Evolutionary conservation across 2,329 filamentous ascomycete species (phyloP).

Genomic region (Leptosphaerulina australis): DNA sequence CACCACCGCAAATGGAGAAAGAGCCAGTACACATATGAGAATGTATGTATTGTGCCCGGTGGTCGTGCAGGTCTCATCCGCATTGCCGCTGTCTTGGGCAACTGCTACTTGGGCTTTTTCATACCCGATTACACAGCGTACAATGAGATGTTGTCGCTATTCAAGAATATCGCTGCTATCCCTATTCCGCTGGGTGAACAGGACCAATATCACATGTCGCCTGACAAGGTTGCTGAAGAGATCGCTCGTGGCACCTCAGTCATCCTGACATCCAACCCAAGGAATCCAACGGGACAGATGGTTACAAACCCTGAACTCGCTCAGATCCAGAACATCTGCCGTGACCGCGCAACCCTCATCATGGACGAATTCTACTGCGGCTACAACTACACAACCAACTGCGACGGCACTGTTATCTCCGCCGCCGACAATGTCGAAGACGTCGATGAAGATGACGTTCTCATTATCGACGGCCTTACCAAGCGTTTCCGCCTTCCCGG

Average conservation of each 20-base stretch:
- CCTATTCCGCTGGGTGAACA: constrained; percentile 73
- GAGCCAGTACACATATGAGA: constrained; percentile 95
- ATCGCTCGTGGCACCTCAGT: constrained; percentile 79
- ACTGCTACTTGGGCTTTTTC: constrained; percentile 91
- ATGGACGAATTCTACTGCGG: constrained; percentile 92
- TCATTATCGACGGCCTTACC: constrained; percentile 93
- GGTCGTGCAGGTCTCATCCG: constrained; percentile 91
- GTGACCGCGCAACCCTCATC: constrained; percentile 87
- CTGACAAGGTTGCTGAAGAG: constrained; percentile 90
- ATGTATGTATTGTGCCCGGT: constrained; percentile 94
- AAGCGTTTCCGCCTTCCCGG: constrained; percentile 96
- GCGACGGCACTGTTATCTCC: constrained; percentile 87
- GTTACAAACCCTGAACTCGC: constrained; percentile 83
- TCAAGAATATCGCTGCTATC: constrained; percentile 71
- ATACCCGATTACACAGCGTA: constrained; percentile 94
- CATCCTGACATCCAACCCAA: constrained; percentile 91
- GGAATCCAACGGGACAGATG: constrained; percentile 91
- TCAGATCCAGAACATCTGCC: constrained; percentile 91
- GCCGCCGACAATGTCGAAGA: constrained; percentile 89
- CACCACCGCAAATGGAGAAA: constrained; percentile 87
- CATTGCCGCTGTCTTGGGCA: constrained; percentile 91
- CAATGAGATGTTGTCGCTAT: constrained; percentile 94
- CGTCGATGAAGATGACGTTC: constrained; percentile 77
- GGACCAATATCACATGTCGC: constrained; percentile 91
- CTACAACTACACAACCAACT: constrained; percentile 94